These are phyloP conservation scores for Phytopythium delawarense DNA, from an alignment of 352 stramenopile species.

Conservation along the genomic window DNA sequence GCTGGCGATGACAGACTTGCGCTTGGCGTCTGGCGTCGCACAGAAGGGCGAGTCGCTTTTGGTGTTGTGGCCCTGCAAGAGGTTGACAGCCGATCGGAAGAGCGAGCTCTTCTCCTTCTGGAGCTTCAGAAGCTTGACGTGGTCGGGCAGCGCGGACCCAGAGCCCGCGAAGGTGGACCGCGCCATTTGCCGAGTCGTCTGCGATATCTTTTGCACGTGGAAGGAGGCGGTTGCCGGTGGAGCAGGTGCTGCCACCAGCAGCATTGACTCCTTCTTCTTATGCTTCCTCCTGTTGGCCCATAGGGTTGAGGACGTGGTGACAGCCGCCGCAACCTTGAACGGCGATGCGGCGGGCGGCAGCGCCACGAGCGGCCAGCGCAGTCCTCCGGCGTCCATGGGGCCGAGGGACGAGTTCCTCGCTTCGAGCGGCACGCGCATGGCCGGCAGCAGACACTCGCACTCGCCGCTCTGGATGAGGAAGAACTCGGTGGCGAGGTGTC, in stretches of 20 bases:
- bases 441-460: slow-evolving; percentile 42
- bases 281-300: background rate
- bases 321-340: background rate
- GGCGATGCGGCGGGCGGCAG: background rate
- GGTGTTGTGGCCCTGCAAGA: background rate
- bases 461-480: slow-evolving; percentile 63
- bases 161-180: background rate
- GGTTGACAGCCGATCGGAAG: slow-evolving; percentile 1
- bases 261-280: background rate
- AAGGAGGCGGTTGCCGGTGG: no score
- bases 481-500: slow-evolving; percentile 45
- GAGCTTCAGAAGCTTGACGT: background rate
- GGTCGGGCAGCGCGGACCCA: background rate
- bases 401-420: background rate
- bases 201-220: background rate
- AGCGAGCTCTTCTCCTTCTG: slow-evolving; percentile 4
- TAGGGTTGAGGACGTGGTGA: background rate
- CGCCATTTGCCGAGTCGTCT: no score
- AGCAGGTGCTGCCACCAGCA: background rate
- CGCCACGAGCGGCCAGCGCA: background rate
- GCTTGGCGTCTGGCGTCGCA: background rate
- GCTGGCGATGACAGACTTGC: background rate
- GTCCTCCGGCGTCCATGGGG: background rate
- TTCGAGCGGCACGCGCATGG: background rate
- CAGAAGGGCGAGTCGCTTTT: rapidly evolving